Percentiles rank a stretch among this genome's conserved stretches.
phyloP scores from a whole-genome alignment of 768 basidiomycete species.

The Ephemerocybe angulata region DNA sequence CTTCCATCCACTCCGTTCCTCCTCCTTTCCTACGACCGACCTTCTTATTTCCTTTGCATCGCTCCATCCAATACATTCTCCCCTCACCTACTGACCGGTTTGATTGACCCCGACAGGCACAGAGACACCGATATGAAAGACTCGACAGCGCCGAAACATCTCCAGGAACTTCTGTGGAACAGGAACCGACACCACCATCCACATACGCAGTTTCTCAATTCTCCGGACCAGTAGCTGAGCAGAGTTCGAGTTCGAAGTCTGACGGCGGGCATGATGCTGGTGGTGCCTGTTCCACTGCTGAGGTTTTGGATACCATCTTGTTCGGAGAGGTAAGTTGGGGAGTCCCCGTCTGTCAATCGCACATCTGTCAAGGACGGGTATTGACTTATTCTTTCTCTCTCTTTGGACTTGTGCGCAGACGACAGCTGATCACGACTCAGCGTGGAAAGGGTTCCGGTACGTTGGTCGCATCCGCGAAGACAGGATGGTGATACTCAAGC shows the following conservation, averaged over 20 bases:
- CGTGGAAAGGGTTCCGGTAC: conserved; percentile 66
- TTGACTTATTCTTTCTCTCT: neutral
- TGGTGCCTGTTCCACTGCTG: too few relatives aligned
- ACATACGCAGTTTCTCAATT: neutral
- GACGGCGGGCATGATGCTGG: too few relatives aligned
- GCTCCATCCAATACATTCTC: neutral
- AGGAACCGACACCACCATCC: too few relatives aligned
- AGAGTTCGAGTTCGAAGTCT: too few relatives aligned
- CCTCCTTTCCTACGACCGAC: neutral
- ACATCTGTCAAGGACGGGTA: neutral
- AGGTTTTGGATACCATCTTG: conserved; percentile 31
- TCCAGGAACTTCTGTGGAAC: neutral
- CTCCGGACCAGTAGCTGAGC: neutral
- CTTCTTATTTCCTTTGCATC: too few relatives aligned
- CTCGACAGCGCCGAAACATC: neutral
- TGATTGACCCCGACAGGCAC: conserved; percentile 7
- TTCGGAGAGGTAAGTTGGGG: conserved; percentile 38
- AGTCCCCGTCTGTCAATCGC: neutral
- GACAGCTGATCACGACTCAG: conserved; percentile 46
- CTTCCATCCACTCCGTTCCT: neutral
- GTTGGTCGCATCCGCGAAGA: conserved; percentile 56
- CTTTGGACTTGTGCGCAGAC: conserved; percentile 36
- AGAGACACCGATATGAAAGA: conserved; percentile 24
- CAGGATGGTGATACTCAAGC: conserved; percentile 57
- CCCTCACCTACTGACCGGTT: neutral